phyloP scores from a whole-genome alignment of 495 filamentous ascomycete species.

The Podospora pseudocomata region DNA sequence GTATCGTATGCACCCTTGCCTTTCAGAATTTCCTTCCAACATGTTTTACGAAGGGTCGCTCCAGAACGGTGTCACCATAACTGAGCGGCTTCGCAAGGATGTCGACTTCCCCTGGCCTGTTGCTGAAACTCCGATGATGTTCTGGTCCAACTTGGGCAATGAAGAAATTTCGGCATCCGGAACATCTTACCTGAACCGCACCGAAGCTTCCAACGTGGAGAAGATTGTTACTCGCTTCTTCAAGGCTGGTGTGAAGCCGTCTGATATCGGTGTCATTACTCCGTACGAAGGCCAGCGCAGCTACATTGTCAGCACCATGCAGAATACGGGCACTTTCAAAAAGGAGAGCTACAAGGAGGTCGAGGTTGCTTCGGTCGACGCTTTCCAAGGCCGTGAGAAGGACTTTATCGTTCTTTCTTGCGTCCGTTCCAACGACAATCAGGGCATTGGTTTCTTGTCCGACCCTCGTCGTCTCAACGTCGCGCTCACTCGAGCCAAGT shows the following conservation, averaged over 20 bases:
- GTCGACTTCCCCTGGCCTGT: constrained; percentile 99
- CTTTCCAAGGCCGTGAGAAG: constrained; percentile 98
- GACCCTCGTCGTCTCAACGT: constrained; percentile 98
- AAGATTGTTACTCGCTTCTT: constrained; percentile 99
- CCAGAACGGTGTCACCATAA: constrained; percentile 93
- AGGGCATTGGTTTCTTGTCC: constrained; percentile 98
- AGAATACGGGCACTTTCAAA: constrained; percentile 92
- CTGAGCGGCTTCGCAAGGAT: constrained; percentile 82
- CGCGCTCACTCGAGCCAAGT: constrained; percentile 96
- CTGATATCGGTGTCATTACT: constrained; percentile 94
- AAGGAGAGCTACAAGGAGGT: constrained; percentile 99
- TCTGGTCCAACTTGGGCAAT: constrained; percentile 97
- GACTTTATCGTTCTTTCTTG: constrained; percentile 98
- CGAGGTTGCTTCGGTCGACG: constrained; percentile 96
- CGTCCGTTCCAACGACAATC: constrained; percentile 97
- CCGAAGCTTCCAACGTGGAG: constrained; percentile 94
- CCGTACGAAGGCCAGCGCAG: constrained; percentile 98
- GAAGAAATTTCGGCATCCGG: constrained; percentile 98
- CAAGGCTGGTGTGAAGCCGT: constrained; percentile 93
- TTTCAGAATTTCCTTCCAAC: constrained; percentile 97
- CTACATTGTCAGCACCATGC: constrained; percentile 98
- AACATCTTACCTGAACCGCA: constrained; percentile 96
- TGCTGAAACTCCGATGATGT: constrained; percentile 96
- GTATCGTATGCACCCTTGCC: constrained; percentile 98
- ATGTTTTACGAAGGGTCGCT: constrained; percentile 99